Conservation (phyloP, 768 basidiomycete species). For the Hemileccinum rubropunctum region DNA sequence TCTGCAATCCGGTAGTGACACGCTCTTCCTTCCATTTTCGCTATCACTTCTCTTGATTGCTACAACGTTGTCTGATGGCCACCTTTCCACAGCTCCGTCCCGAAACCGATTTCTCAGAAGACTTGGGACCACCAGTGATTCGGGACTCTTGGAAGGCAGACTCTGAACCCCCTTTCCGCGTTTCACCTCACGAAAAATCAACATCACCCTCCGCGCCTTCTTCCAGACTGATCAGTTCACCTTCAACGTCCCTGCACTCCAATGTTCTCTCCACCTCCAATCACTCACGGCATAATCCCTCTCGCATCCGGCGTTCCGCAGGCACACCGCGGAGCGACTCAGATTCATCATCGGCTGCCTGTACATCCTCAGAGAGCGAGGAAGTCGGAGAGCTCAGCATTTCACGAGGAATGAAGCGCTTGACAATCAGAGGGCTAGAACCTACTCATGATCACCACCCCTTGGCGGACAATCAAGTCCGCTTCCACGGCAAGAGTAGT, state of each 20-base stretch:
- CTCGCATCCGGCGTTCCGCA: constrained; percentile 14
- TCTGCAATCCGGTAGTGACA: not conserved
- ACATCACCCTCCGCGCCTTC: constrained; percentile 17
- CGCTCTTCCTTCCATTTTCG: not conserved
- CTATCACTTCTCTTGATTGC: not conserved
- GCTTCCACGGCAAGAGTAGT: constrained; percentile 66
- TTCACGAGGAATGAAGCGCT: constrained; percentile 37
- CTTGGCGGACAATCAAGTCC: constrained; percentile 39
- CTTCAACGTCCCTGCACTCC: constrained; percentile 9
- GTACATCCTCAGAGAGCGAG: constrained; percentile 35
- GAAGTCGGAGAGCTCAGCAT: constrained; percentile 39
- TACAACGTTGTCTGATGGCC: constrained; percentile 8
- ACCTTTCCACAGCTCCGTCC: constrained; percentile 51
- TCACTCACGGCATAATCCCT: constrained; percentile 5
- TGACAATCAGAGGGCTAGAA: constrained; percentile 37
- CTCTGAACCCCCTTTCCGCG: constrained; percentile 11
- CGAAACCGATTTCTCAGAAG: constrained; percentile 55
- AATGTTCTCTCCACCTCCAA: constrained; percentile 6
- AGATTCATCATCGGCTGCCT: constrained; percentile 27
- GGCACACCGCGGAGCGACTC: constrained; percentile 26
- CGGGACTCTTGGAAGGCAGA: constrained; percentile 62
- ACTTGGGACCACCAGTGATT: constrained; percentile 59
- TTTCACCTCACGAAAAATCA: constrained; percentile 22
- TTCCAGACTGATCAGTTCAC: constrained; percentile 13
- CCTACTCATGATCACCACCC: constrained; percentile 32